Conservation (phyloP, 495 filamentous ascomycete species). For the Penicillium pulvis region DNA sequence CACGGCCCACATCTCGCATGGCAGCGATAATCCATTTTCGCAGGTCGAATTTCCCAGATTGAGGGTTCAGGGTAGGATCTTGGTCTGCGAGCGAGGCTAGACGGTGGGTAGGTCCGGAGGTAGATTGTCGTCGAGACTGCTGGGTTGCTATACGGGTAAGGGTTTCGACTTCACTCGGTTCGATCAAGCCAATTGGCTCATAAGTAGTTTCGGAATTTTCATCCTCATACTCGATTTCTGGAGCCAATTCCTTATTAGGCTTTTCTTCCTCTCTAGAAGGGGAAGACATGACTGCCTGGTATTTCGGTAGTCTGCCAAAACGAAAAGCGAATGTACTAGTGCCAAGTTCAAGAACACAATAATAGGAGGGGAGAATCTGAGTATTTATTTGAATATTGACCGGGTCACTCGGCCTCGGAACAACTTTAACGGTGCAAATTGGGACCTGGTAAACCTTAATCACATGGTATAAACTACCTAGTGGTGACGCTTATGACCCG, state of each 20-base stretch:
- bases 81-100: slow-evolving; percentile 13
- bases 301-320: not conserved
- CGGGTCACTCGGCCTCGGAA: not conserved
- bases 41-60: slow-evolving; percentile 30
- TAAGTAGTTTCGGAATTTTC: not conserved
- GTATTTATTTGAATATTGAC: not conserved
- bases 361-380: not conserved
- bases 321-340: not conserved
- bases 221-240: not conserved
- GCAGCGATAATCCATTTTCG: slow-evolving; percentile 34
- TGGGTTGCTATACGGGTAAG: slow-evolving; percentile 26
- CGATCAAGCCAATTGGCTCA: slow-evolving; percentile 18
- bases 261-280: not conserved
- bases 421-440: not conserved
- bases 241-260: not conserved
- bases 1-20: slow-evolving; percentile 27
- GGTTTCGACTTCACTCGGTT: slow-evolving; percentile 23
- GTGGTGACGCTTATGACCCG: not conserved
- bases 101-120: slow-evolving; percentile 1
- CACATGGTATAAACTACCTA: not conserved
- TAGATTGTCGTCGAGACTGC: slow-evolving; percentile 17
- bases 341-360: not conserved
- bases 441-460: not conserved
- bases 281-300: slow-evolving; percentile 4
- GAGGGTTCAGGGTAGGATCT: slow-evolving; percentile 30